Evolutionary conservation across 2,329 filamentous ascomycete genomes (phyloP), one percentile per base, ranked within the genome.

Genomic region (Botrytis squamosa): DNA sequence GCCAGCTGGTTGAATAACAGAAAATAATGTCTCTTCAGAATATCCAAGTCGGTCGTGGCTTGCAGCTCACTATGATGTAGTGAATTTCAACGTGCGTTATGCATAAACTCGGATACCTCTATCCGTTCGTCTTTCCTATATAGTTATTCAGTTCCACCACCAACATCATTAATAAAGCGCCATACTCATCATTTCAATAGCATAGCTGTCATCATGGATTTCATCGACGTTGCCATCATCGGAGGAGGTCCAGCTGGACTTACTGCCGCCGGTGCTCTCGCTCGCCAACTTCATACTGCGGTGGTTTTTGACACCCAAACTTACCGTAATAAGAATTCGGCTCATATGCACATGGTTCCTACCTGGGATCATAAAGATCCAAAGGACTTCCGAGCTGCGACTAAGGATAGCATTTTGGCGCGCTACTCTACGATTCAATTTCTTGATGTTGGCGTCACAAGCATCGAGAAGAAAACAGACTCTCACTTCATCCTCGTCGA

Each of bases 171-270:
- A 36, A 59, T 6, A 59, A 59, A 33, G 1, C 3, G 6, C 3
- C 55, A 59, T 4, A 59, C 5, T 59, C 55, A 36, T 36, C 29
- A 59, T 29, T 33, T 20, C 16, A 68, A 16, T 49, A 49, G 9
- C n/a, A 16, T 12, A 49, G 9, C 38, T 29, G 1, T 29, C 22
- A 29, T n/a, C 22, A 49, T 49, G 38, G 36, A 40, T 42, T 49
- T 59, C 29, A 14, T 42, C 36, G 82, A 83, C 70, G 80, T 80
- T 60, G 75, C 83, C 16, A 82, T 84, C 71, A 76, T 84, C 22
- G 85, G 85, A 67, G 82, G 79, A 42, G 85, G 85, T 3, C 85
- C 84, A 7, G 84, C 84, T 1, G 85, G 85, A 20, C 81, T 87
- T 2, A 77, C 83, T 1, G 81, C 81, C 0, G 84, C 84, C 0